These are phyloP conservation scores for Coemansia sp. DNA, from an alignment of 192 early-diverging fungal species.

Conservation along the genomic window DNA sequence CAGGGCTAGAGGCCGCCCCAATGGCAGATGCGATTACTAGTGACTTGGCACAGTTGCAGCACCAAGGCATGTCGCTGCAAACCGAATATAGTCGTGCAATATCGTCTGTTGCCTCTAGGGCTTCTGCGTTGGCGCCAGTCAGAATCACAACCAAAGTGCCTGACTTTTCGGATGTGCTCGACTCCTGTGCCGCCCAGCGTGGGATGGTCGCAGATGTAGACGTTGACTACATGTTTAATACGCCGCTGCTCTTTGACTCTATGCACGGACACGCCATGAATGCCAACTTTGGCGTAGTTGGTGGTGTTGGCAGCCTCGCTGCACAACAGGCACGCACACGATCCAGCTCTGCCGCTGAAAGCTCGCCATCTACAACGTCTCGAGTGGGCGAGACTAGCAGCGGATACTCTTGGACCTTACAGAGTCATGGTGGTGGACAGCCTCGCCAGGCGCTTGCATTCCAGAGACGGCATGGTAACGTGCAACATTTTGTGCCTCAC, in stretches of 20 bases:
- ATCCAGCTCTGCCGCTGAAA: constrained; percentile 17
- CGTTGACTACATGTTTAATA: constrained; percentile 34
- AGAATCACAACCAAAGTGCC: constrained; percentile 43
- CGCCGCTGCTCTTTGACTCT: constrained; percentile 32
- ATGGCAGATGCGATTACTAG: background rate
- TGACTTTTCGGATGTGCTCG: constrained; percentile 44
- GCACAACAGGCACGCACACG: constrained; percentile 10
- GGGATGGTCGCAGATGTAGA: constrained; percentile 19
- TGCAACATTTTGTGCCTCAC: constrained; percentile 52
- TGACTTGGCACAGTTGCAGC: constrained; percentile 3
- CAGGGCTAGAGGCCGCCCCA: background rate
- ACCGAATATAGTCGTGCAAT: constrained; percentile 3
- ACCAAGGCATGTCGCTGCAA: background rate
- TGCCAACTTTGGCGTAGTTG: constrained; percentile 15
- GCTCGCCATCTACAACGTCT: constrained; percentile 34
- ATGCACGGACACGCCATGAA: constrained; percentile 7
- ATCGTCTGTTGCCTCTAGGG: constrained; percentile 4
- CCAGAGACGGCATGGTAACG: constrained; percentile 12
- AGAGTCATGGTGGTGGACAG: background rate
- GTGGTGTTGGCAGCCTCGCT: background rate
- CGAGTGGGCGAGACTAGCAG: background rate
- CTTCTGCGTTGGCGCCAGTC: constrained; percentile 34
- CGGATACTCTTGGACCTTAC: constrained; percentile 4
- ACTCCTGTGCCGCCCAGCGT: background rate
- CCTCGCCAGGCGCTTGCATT: background rate